Conservation (phyloP, 164 flowering plant species). For the Magnolia officinalis region DNA sequence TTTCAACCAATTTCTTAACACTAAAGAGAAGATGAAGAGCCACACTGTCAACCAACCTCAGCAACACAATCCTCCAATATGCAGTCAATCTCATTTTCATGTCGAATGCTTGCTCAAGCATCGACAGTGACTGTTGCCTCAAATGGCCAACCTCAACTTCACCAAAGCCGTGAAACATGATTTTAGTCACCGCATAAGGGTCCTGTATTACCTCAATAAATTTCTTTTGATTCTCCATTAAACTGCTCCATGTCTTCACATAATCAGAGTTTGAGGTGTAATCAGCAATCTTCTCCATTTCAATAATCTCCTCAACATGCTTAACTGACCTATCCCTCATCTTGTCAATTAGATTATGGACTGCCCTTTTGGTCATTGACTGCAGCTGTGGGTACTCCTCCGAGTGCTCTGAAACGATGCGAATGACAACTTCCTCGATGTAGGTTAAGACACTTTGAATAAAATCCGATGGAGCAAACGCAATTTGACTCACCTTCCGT, state of each 20-base stretch:
- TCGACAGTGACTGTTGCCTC: background rate
- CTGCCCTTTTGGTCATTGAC: slow-evolving; percentile 16
- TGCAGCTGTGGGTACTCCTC: slow-evolving; percentile 29
- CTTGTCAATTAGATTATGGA: slow-evolving; percentile 15
- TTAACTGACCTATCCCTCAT: slow-evolving; percentile 15
- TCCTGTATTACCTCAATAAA: slow-evolving; percentile 9
- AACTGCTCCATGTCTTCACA: slow-evolving; percentile 15
- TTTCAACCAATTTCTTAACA: slow-evolving; percentile 7
- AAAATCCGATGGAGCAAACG: slow-evolving; percentile 13
- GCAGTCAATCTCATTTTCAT: slow-evolving; percentile 30
- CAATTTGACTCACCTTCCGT: slow-evolving; percentile 16
- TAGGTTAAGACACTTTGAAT: slow-evolving; percentile 12
- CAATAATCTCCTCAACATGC: slow-evolving; percentile 24
- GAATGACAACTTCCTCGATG: slow-evolving; percentile 20
- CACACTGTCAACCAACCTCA: slow-evolving; percentile 25
- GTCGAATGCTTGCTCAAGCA: slow-evolving; percentile 29
- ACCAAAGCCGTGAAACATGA: slow-evolving; percentile 1
- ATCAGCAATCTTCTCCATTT: slow-evolving; percentile 36
- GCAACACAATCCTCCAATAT: slow-evolving; percentile 33
- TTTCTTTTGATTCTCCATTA: slow-evolving; percentile 16
- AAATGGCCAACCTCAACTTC: too few relatives aligned
- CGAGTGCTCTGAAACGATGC: slow-evolving; percentile 20
- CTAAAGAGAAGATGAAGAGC: slow-evolving; percentile 20
- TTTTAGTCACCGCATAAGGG: background rate
- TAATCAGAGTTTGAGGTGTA: slow-evolving; percentile 32